Evolutionary conservation across 2,329 filamentous ascomycete species (phyloP).

Genomic region (Colletotrichum endophyticum): DNA sequence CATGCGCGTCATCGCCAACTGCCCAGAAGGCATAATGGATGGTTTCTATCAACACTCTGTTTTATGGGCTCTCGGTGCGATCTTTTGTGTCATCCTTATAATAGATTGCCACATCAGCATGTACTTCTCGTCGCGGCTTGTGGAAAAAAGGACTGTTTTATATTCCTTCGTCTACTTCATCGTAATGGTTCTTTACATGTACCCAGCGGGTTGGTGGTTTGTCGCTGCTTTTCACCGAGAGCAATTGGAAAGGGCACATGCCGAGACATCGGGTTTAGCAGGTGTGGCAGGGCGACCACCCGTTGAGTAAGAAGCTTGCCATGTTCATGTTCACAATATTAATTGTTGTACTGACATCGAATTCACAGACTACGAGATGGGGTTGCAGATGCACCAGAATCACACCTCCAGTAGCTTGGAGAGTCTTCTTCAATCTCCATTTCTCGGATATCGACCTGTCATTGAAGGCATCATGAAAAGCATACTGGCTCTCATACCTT

Average conservation of each 20-base stretch:
- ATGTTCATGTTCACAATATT: too few relatives aligned
- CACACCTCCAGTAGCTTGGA: neutral
- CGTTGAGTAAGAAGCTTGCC: neutral
- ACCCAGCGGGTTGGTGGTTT: neutral
- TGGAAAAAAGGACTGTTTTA: too few relatives aligned
- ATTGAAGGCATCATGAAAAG: too few relatives aligned
- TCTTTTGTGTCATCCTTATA: neutral
- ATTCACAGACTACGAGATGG: neutral
- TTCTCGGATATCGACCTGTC: too few relatives aligned
- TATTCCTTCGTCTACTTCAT: too few relatives aligned
- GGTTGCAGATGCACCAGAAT: neutral
- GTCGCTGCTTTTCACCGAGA: neutral
- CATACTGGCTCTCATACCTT: too few relatives aligned
- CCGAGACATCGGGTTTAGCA: rapidly evolving
- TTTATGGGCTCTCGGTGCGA: neutral
- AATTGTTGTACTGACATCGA: neutral
- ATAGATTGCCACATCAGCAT: too few relatives aligned
- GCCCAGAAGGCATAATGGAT: neutral
- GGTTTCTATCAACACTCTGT: neutral
- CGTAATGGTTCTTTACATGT: neutral
- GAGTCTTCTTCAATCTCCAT: too few relatives aligned
- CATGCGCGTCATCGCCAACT: neutral
- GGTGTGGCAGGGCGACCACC: neutral
- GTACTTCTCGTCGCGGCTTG: neutral
- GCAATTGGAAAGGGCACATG: rapidly evolving